Base-by-base conservation (phyloP, 768 basidiomycete genomes). In the Austroboletus festivus region DNA sequence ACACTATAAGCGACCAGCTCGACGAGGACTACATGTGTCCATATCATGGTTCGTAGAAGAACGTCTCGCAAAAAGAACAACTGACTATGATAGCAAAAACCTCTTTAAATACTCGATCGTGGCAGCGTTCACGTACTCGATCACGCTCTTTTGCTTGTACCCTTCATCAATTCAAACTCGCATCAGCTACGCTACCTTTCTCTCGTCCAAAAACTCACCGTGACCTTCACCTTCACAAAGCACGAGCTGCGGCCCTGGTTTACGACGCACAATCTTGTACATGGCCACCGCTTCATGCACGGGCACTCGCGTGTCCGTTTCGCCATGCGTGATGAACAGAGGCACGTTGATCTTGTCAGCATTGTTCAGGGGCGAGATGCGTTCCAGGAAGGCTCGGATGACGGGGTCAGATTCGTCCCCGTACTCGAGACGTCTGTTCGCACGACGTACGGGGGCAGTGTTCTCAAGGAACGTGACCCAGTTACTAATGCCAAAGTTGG, bases 161-260 rank as follows among this genome's bases (percentile, higher is more conserved):
- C 72, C 73, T 71, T 45, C 10, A 49, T 8, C 42, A 5, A 47
- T 33, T 10, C 18, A n/a, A 19, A 12, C 57, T 15, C 59, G 53
- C 33, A 41, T 26, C 24, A 10, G 23, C 28, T 12, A 16, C 31
- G 6, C 26, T 42, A 31, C 4, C 22, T 13, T 30, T 24, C 8
- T 21, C 23, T 39, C n/a, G 22, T 5, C 15, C 19, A 33, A 34
- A n/a, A 3, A 13, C 72, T 44, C 31, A 74, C 73, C 73, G 41
- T 74, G 73, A 16, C 73, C 73, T 47, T 75, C 73, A 43, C 67
- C 64, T 47, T 69, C 72, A 42, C 73, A 72, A 37, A 71, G 63
- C 47, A 71, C 67, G 46, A 74, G 44, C 42, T 73, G 73, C 5
- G 63, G 58, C 24, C 55, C 65, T 3, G 37, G 49, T 7, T 23